Base-by-base conservation (phyloP, 768 basidiomycete genomes). In the Kwoniella newhampshirensis region DNA sequence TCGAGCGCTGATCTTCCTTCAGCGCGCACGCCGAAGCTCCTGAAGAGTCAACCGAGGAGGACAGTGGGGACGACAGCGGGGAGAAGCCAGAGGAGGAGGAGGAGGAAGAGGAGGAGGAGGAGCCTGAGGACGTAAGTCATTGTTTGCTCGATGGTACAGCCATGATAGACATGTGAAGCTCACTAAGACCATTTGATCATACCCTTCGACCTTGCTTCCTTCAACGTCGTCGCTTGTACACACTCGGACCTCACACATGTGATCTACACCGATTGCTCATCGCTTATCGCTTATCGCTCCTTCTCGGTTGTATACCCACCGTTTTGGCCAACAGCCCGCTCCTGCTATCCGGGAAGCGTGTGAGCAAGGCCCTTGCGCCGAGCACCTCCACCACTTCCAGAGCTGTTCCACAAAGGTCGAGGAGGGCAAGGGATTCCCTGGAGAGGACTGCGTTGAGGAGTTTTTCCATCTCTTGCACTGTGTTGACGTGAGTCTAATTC, bases 381-480 rank as follows among this genome's bases (percentile, higher is more conserved):
- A 84, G 35, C 75, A 86, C 54, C 80, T 86, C 36, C 84, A 87
- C 70, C 92, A 94, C 79, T 94, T 93, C 77, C 82, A 87, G 57
- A 88, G 92, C 72, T 94, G 92, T 77, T 83, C 88, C 74, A 88
- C 92, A 77, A 92, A 90, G 79, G 86, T 96, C 44, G 78, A 84
- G 57, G 81, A 80, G 27, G 92, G 91, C 25, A 73, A 91, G 69
- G 91, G 90, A 36, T 90, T 82, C 83, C 86, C 89, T 75, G 85
- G 85, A 62, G 92, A 94, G 81, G 91, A 93, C 74, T 94, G 91
- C 72, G 87, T 92, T 54, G 48, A 61, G 63, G 61, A 77, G 57
- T 66, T 71, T 30, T 69, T 42, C 66, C 84, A 83, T 88, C 83
- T 89, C 85, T 92, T 92, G 89, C 91, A 92, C 80, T 92, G 89